Evolutionary conservation across 495 filamentous ascomycete species (phyloP).

Genomic region (Aspergillus funiculosus): DNA sequence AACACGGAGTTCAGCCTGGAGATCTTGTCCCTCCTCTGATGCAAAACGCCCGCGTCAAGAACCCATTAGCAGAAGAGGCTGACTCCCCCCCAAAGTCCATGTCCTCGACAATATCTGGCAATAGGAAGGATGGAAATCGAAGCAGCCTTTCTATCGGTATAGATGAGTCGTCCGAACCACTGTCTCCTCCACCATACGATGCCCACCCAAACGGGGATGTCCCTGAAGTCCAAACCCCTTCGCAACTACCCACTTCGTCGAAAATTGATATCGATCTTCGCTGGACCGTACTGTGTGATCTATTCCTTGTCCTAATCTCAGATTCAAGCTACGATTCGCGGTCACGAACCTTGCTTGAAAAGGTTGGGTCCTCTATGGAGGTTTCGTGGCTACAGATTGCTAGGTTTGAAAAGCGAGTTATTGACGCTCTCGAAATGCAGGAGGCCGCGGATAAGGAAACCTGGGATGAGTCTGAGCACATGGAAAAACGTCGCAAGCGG

Average conservation of each 20-base stretch:
- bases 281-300: constrained; percentile 95
- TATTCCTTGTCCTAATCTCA: constrained; percentile 92
- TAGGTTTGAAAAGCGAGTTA: constrained; percentile 94
- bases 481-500: constrained; percentile 77
- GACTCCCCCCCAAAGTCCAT: constrained; percentile 25
- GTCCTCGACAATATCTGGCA: constrained; percentile 29
- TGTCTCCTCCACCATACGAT: constrained; percentile 66
- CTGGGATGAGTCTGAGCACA: constrained; percentile 94
- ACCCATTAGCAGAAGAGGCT: constrained; percentile 66
- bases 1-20: constrained; percentile 78
- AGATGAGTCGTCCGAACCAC: constrained; percentile 27
- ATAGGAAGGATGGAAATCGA: constrained; percentile 22
- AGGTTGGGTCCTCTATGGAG: constrained; percentile 69
- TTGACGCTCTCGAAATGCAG: constrained; percentile 96
- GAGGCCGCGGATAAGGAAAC: constrained; percentile 86
- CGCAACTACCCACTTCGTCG: constrained; percentile 69
- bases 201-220: constrained; percentile 64
- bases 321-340: constrained; percentile 90
- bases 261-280: constrained; percentile 94
- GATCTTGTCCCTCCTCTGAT: constrained; percentile 84
- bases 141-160: constrained; percentile 28
- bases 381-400: constrained; percentile 91
- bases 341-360: constrained; percentile 79
- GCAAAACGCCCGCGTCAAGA: constrained; percentile 89
- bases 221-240: constrained; percentile 70